Evolutionary conservation across 495 filamentous ascomycete species (phyloP), one percentile per base, ranked within the genome.

Genomic region (Neurospora terricola): DNA sequence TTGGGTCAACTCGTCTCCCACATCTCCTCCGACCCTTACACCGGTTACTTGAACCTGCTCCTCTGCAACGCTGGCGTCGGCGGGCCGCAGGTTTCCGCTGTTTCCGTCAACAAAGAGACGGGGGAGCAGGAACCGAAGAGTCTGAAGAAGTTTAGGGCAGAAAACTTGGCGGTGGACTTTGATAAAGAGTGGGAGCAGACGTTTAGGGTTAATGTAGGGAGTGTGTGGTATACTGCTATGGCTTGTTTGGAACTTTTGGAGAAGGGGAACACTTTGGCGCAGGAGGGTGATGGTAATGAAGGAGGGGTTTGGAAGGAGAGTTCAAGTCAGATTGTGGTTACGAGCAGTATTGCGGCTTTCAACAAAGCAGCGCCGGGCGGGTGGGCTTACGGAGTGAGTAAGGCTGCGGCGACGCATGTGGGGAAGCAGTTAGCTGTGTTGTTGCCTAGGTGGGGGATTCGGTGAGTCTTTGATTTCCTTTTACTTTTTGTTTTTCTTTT

Each of bases 61-160:
- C 84, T 92, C 38, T 90, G 89, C 73, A 93, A 93, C 80, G 87
- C 89, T 9, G 91, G 91, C 18, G 84, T 88, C 34, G 78, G 85
- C 27, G 91, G 90, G 11, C 88, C 90, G 2, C 76, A 80, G 23
- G 82, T 84, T 5, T 76, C 18, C 10, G 54, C 75, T 0, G 38
- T 38, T 38, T 38, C 14, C 1, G 54, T 66, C 3, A 8, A 34
- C 54, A 66, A 34, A 4, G 77, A 80, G 1, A 75, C 73, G 30
- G 45, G 45, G 2, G 75, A 79, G 1, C 38, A 11, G 38, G 38
- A 38, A 18, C 5, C 14, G 2, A 42, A 42, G 40, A 42, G 14
- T 18, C 16, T 42, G 2, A 7, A 16, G 2, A 16, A 42, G 16
- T 42, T 42, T 42, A 16, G 40, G 14, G 16, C 5, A 42, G 1